Percentiles rank a stretch among this genome's conserved stretches.
phyloP scores from a whole-genome alignment of 139 green algal genomes.

The Auxenochlorella pyrenoidosa region DNA sequence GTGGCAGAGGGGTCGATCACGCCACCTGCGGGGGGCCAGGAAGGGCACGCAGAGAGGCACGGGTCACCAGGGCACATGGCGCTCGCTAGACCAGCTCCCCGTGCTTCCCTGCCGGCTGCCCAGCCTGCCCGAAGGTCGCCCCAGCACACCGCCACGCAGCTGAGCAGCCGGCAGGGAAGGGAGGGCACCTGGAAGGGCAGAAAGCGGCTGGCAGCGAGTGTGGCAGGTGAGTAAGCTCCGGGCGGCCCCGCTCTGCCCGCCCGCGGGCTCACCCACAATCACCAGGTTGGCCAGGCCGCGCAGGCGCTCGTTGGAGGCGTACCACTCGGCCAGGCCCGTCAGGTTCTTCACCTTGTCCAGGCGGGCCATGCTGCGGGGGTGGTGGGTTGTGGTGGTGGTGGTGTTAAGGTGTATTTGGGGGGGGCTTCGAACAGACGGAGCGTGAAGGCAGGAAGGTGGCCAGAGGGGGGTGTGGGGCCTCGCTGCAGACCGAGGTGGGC shows the following conservation, averaged over 20 bases:
- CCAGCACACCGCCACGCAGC: no score
- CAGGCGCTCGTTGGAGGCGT: constrained; percentile 63
- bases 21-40: constrained; percentile 42
- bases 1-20: constrained; percentile 69
- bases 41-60: background rate
- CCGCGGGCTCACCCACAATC: constrained; percentile 66
- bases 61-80: background rate
- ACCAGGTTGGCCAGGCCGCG: constrained; percentile 79
- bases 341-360: constrained; percentile 92
- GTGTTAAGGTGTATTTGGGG: no score
- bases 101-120: no score
- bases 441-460: background rate
- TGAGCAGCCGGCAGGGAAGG: no score
- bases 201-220: no score
- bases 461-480: no score
- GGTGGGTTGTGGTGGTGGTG: background rate
- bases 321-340: constrained; percentile 79
- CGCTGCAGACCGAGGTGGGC: no score
- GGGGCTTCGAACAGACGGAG: background rate
- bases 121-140: no score
- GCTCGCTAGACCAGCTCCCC: no score
- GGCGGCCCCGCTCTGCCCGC: background rate
- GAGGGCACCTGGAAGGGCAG: no score
- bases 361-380: constrained; percentile 49
- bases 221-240: no score